phyloP scores from a whole-genome alignment of 371 early-diverging fungal genomes.

The Choanephora cucurbitarum region DNA sequence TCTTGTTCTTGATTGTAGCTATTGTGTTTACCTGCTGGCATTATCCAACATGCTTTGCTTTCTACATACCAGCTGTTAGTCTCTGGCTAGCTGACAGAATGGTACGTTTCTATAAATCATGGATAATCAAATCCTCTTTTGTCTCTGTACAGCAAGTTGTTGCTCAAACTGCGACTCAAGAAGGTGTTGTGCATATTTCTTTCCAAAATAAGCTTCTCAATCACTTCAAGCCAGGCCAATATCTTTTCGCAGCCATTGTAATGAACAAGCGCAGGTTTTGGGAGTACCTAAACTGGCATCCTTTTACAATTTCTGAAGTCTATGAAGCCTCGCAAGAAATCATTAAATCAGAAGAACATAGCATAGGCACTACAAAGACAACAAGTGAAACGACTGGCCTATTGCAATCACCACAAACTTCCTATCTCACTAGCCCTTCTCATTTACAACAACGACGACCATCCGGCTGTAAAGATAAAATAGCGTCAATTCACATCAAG shows the following conservation, averaged over 20 bases:
- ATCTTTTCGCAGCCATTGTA: slow-evolving; percentile 39
- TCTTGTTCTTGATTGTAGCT: slow-evolving; percentile 36
- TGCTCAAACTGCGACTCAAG: slow-evolving; percentile 20
- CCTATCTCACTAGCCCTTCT: no score
- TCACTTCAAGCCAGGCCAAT: slow-evolving; percentile 43
- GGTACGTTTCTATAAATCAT: slow-evolving; percentile 44
- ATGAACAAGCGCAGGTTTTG: slow-evolving; percentile 20
- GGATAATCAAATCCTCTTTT: slow-evolving; percentile 20
- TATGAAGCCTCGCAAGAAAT: slow-evolving; percentile 14
- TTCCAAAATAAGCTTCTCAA: slow-evolving; percentile 32
- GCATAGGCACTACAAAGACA: slow-evolving; percentile 24
- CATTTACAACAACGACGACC: no score
- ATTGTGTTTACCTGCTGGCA: slow-evolving; percentile 39
- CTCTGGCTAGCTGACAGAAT: slow-evolving; percentile 42
- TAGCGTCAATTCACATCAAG: slow-evolving; percentile 44
- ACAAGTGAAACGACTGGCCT: slow-evolving; percentile 45
- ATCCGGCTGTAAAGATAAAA: slow-evolving; percentile 1
- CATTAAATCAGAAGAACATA: neutral
- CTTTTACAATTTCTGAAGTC: slow-evolving; percentile 44
- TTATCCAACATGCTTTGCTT: slow-evolving; percentile 35
- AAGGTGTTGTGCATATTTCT: slow-evolving; percentile 35
- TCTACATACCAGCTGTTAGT: slow-evolving; percentile 38
- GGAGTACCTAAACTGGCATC: slow-evolving; percentile 44
- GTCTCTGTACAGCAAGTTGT: slow-evolving; percentile 27
- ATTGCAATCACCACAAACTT: slow-evolving; percentile 2